Base-by-base conservation (phyloP, 345 rosid genomes). In the Trapa incisa region DNA sequence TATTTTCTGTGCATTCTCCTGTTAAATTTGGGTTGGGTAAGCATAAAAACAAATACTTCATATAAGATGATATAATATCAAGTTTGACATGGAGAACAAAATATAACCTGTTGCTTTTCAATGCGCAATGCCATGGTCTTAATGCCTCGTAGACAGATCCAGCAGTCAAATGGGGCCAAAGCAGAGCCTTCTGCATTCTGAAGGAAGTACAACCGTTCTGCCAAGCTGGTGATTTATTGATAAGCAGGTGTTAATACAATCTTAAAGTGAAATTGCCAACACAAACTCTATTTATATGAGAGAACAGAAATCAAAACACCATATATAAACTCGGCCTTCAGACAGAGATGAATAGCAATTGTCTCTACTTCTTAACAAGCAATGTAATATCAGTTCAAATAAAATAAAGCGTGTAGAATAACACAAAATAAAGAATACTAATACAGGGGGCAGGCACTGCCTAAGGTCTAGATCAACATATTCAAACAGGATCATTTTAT, bases 121-220 rank as follows among this genome's bases (percentile, higher is more conserved):
- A 91, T 81, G 64, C 96, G 97, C 70, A 94, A 75, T 69, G 85
- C 88, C 99, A 94, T 85, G 61, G 97, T 94, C 80, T 91, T 94
- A 72, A 91, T 80, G 61, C 97, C 99, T 68, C 96, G 80, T 67
- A 94, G 79, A 71, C 99, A 94, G 68, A 89, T 72, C 99, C 99
- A 94, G 70, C 99, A 91, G 73, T 94, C 99, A 68, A 91, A 91
- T 50, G 99, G 99, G 68, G 99, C 87, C 74, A 94, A 79, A 48
- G 96, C 99, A 72, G 97, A 82, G 74, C 99, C 99, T 77, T 84
- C 97, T 2, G 96, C 91, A 75, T 89, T 94, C 83, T 94, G 97
- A 36, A 94, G 88, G 83, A 94, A 89, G 84, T 87, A 86, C 75
- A 94, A 65, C 60, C 83, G 84, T 76, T 79, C 82, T 63, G 87